Percentiles rank a stretch among this genome's conserved stretches.
phyloP scores from a whole-genome alignment of 345 rosid genomes.

The Euphorbia lathyris region DNA sequence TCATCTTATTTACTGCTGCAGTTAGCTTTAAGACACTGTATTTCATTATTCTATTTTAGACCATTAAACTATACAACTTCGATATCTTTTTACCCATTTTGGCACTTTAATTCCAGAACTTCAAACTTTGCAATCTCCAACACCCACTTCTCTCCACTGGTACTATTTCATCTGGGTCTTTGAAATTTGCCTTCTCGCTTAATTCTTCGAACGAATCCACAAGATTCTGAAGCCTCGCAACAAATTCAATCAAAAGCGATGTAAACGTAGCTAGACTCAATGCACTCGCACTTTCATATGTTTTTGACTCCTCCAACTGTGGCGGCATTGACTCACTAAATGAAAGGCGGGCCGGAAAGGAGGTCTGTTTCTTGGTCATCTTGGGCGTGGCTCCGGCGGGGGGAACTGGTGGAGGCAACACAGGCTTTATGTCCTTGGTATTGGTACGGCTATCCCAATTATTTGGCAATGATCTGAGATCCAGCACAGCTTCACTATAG shows the following conservation, averaged over 20 bases:
- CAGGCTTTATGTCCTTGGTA: constrained; percentile 11
- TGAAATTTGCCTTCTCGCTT: constrained; percentile 63
- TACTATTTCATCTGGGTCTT: constrained; percentile 44
- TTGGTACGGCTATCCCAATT: constrained; percentile 20
- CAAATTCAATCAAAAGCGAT: constrained; percentile 79
- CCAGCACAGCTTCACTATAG: constrained; percentile 70
- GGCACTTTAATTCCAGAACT: constrained; percentile 19
- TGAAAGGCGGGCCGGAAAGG: constrained; percentile 51
- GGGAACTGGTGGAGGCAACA: constrained; percentile 18
- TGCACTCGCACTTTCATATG: constrained; percentile 85
- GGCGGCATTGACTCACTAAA: constrained; percentile 27
- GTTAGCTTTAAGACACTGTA: background rate
- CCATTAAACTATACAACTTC: background rate
- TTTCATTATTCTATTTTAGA: constrained; percentile 4
- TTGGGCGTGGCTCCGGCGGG: constrained; percentile 26
- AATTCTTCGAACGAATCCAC: constrained; percentile 64
- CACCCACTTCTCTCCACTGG: constrained; percentile 32
- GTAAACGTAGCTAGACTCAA: constrained; percentile 87
- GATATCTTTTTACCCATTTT: background rate
- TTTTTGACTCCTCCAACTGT: constrained; percentile 47
- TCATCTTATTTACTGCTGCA: background rate
- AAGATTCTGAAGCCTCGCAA: constrained; percentile 75
- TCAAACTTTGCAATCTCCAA: constrained; percentile 32
- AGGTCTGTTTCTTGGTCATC: constrained; percentile 51
- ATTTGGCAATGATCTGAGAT: constrained; percentile 39